Percentiles rank a stretch among this genome's conserved stretches.
phyloP scores from a whole-genome alignment of 805 yeast species.

The Grigorovia humatica region DNA sequence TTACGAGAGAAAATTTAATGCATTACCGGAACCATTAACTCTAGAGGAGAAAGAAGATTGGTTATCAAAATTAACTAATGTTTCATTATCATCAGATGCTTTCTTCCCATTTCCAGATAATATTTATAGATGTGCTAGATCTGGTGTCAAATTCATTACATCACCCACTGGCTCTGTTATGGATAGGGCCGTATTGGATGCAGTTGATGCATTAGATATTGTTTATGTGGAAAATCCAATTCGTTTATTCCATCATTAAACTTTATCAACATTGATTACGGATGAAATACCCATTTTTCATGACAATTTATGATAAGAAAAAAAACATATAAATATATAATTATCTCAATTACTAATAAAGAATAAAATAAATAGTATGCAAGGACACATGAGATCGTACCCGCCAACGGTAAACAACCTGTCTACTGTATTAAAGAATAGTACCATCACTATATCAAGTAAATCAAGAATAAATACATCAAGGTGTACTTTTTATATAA shows the following conservation, averaged over 20 bases:
- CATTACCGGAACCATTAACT: conserved; percentile 75
- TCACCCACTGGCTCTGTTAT: conserved; percentile 97
- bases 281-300: background rate
- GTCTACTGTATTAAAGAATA: too few relatives aligned
- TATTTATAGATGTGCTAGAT: conserved; percentile 92
- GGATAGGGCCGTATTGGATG: conserved; percentile 92
- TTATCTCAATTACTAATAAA: background rate
- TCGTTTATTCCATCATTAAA: conserved; percentile 92
- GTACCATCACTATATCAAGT: too few relatives aligned
- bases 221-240: conserved; percentile 96
- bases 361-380: background rate
- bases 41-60: conserved; percentile 78
- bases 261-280: background rate
- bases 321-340: too few relatives aligned
- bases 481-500: background rate
- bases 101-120: conserved; percentile 99
- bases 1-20: conserved; percentile 80
- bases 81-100: conserved; percentile 92
- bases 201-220: conserved; percentile 84
- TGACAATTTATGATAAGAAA: background rate
- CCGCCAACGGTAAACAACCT: too few relatives aligned
- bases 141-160: conserved; percentile 92
- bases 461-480: background rate
- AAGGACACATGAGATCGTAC: background rate
- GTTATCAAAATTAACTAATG: conserved; percentile 70